Evolutionary conservation across 108 stramenopile species (phyloP), one percentile per base, ranked within the genome.

Genomic region (Nitzschia inconspicua): DNA sequence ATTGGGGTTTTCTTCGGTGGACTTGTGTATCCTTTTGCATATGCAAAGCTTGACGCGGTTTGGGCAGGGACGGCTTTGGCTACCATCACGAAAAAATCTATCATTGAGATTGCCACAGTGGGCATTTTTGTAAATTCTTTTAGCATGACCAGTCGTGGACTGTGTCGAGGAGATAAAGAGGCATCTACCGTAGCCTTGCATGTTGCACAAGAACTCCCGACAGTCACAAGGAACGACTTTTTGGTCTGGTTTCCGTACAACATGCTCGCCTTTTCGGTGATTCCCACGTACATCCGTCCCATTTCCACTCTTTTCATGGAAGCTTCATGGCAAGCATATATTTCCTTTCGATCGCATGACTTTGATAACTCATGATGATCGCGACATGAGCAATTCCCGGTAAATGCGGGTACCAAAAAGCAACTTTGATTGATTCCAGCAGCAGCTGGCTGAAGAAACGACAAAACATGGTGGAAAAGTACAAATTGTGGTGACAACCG

Each of bases 161-260:
- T 75, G 35, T 44, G 62, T 16, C 42, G 73, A 11, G 40, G 60
- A 36, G 56, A 67, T 19, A 28, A 53, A 23, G 13, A 48, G 22
- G 22, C 46, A 9, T 13, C 31, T 10, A 64, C 43, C 28, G 80
- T 82, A 4, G n/a, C 59, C 6, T 30, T 26, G 10, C 80, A 82
- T 40, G 74, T 78, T 3, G 26, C 25, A 10, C 16, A 46, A 39
- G 76, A 82, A 68, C 59, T 82, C 48, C 76, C 76, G 20, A 63
- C 35, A 19, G 73, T 82, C 3, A 77, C 69, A n/a, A n/a, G 70
- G 28, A 75, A 82, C 34, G 80, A 82, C 60, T 67, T 63, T 22
- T 26, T 37, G 9, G 73, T 82, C 34, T 82, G 80, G 80, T 24
- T 77, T 9, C 80, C 80, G 6, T 82, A 82, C 67, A 82, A 82